Conservation (phyloP, 257 asterid species). For the Solanum ahanhuiri region DNA sequence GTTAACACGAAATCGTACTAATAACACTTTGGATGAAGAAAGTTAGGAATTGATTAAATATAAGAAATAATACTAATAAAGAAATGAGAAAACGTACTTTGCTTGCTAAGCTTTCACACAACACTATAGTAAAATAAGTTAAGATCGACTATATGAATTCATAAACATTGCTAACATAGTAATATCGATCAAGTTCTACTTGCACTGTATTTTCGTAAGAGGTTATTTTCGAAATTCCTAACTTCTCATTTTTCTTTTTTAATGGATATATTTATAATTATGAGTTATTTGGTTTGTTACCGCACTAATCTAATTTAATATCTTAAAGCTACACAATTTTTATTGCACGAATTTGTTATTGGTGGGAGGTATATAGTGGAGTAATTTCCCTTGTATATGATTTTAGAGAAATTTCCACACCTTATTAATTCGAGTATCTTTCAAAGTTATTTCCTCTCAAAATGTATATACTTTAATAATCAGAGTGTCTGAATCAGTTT, state of each 20-base stretch:
- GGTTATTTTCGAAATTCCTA: too few species aligned
- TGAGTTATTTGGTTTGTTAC: not conserved
- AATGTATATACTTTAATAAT: not conserved
- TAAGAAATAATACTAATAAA: not conserved
- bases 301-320: not conserved
- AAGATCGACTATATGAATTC: not conserved
- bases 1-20: conserved; percentile 49
- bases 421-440: not conserved
- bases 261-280: not conserved
- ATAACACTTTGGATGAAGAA: not conserved
- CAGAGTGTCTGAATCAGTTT: not conserved
- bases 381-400: not conserved
- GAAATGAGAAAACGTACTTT: conserved; percentile 12
- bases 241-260: too few species aligned
- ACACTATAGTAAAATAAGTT: not conserved
- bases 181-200: not conserved
- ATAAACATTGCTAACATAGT: not conserved
- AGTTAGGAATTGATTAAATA: not conserved
- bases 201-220: too few species aligned
- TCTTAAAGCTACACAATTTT: not conserved
- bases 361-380: not conserved
- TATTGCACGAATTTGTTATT: not conserved
- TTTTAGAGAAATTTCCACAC: not conserved
- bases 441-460: not conserved
- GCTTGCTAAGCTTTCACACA: conserved; percentile 14